Conservation (phyloP, 1,284 basidiomycete species). For the Pseudozyma hubeiensis region DNA sequence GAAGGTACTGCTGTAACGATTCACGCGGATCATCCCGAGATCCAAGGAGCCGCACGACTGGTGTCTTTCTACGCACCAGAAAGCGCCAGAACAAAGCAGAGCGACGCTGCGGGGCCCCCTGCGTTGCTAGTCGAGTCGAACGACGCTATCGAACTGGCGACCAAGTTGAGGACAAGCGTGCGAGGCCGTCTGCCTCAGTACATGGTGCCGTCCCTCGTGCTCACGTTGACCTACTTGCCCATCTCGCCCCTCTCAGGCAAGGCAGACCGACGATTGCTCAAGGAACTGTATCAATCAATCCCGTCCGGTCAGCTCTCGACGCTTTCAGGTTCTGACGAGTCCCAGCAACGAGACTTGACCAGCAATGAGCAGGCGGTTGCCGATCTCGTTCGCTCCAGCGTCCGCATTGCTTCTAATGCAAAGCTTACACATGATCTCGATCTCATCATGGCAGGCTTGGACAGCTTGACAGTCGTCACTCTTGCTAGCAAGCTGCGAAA, state of each 20-base stretch:
- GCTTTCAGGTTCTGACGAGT: slow-evolving; percentile 1
- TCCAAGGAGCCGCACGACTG: slow-evolving; percentile 39
- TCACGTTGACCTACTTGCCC: slow-evolving; percentile 51
- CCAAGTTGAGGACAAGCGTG: slow-evolving; percentile 22
- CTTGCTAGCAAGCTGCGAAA: slow-evolving; percentile 50
- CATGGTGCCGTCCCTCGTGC: slow-evolving; percentile 61
- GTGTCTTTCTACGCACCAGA: slow-evolving; percentile 48
- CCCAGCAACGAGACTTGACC: slow-evolving; percentile 20
- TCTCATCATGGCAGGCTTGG: slow-evolving; percentile 60
- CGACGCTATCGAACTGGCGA: slow-evolving; percentile 13
- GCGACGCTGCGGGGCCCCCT: slow-evolving; percentile 4
- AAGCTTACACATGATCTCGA: slow-evolving; percentile 23
- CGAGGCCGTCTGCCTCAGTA: slow-evolving; percentile 52
- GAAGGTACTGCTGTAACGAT: slow-evolving; percentile 41
- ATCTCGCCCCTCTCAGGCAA: slow-evolving; percentile 62
- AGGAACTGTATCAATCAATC: slow-evolving; percentile 33
- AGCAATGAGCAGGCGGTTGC: slow-evolving; percentile 34
- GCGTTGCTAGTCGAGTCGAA: slow-evolving; percentile 6
- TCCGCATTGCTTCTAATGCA: slow-evolving; percentile 22
- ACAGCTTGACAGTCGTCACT: slow-evolving; percentile 60
- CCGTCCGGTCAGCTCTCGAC: slow-evolving; percentile 11
- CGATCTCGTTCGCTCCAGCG: slow-evolving; percentile 18
- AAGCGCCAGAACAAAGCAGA: slow-evolving; percentile 15
- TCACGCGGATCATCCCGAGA: slow-evolving; percentile 42
- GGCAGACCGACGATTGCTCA: slow-evolving; percentile 47